Evolutionary conservation across 805 yeast genomes (phyloP), one percentile per base, ranked within the genome.

Genomic region (Kodamaea hsintzibuensis): DNA sequence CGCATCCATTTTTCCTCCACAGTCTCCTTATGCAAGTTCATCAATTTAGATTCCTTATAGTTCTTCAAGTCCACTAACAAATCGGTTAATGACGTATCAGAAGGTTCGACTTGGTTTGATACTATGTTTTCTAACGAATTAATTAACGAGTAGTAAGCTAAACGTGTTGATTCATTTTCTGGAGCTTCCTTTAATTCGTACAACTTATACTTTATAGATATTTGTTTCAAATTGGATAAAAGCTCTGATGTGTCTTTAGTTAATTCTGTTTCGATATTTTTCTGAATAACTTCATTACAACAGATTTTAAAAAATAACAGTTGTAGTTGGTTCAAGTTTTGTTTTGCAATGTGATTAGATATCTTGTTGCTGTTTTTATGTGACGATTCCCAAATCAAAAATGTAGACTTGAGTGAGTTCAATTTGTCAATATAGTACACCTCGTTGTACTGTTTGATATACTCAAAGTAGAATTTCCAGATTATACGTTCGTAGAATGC

Each of bases 401-500:
- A 63, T 9, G 69, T 58, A n/a, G 71, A 62, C 46, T 62, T 60
- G 38, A 67, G 37, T 10, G 58, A 56, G 50, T 62, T 51, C 13
- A 74, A 55, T 17, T 48, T 38, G 13, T 53, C 49, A 5, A 75
- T 65, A 40, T 60, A 67, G 54, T 65, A 54, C 9, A 53, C 13
- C 57, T 67, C 72, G 18, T 64, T 59, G 38, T 50, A 57, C 18
- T 58, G 57, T 33, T 52, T 58, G 44, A 65, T 55, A 54, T 71
- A 73, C 42, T 73, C 76, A 52, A 72, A 72, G 54, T 70, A 64
- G 56, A 71, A 75, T 54, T 71, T 71, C 80, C 80, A 75, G 10
- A 73, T 64, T 1, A 74, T 70, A 22, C 79, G 55, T 57, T 75
- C 79, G 60, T 73, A 74, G 49, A 72, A 73, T 12, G 74, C 72